Conservation (phyloP, 108 stramenopile species). For the Epipyxis sp. region DNA sequence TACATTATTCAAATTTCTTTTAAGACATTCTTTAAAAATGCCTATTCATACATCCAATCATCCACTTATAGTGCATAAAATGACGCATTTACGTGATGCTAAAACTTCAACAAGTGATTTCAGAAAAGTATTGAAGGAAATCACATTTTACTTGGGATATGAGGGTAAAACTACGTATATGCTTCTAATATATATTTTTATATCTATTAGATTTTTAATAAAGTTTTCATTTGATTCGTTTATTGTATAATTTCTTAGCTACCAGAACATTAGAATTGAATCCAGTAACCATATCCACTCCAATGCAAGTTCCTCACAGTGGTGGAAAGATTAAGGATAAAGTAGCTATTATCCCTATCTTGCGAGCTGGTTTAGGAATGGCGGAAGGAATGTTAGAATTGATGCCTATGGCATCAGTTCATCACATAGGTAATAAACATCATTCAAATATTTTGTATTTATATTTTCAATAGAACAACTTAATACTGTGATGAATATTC, state of each 20-base stretch:
- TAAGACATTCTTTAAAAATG: neutral
- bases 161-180: too few species aligned
- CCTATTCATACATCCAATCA: neutral
- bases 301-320: neutral
- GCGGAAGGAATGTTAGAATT: conserved; percentile 88
- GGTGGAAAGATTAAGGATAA: conserved; percentile 47
- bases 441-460: conserved; percentile 2
- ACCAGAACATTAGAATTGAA: neutral
- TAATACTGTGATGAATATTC: neutral
- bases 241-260: conserved; percentile 11
- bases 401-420: conserved; percentile 79
- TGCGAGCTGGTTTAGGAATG: conserved; percentile 91
- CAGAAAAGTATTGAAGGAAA: conserved; percentile 75
- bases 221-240: too few species aligned
- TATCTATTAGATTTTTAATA: too few species aligned
- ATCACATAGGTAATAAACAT: conserved; percentile 69
- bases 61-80: conserved; percentile 44
- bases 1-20: neutral
- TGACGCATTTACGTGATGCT: conserved; percentile 52
- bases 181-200: too few species aligned
- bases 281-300: conserved; percentile 10
- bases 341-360: conserved; percentile 84
- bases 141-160: conserved; percentile 95
- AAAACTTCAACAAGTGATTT: conserved; percentile 72
- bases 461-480: neutral